Base-by-base conservation (phyloP, 192 early-diverging fungal genomes). In the Coemansia asiatica region DNA sequence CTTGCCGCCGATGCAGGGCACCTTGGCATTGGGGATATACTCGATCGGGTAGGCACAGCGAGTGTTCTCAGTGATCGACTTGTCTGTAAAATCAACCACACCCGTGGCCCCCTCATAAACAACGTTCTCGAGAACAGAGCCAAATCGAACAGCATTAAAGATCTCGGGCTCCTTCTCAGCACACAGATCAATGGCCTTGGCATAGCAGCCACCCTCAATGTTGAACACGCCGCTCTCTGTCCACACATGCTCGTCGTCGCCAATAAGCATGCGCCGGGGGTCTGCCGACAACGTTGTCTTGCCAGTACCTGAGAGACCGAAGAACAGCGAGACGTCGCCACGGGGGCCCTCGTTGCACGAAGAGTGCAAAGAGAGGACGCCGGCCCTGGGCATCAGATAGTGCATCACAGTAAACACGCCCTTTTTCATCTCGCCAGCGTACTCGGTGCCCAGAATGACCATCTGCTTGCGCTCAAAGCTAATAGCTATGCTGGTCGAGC, bases 371-470 rank as follows among this genome's bases (percentile, higher is more conserved):
- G 81, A 83, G 13, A 83, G 70, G 4, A 79, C 76, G 64, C 81
- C 81, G 31, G 75, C 72, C 89, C 94, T 96, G 72, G 96, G 96
- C 95, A 97, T 97, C 66, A 93, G 81, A 87, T 98, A 97, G 82
- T 98, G 95, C 96, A 98, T 97, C 55, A 98, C 93, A 25, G 95
- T 97, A 83, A 97, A 95, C 62, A 94, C 87, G 76, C 96, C 96
- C 90, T 98, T 98, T 85, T 98, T 98, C 96, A 98, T 98, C 84
- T 98, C 96, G 60, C 96, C 96, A 61, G 96, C 96, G 69, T 98
- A 98, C 80, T 97, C 91, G 64, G 95, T 95, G 50, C 96, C 96
- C 44, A 98, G 86, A 58, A 98, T 98, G 35, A 98, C 92, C 96
- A 98, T 98, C 82, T 98, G 94, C 29, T 76, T 74, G 78, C 91